Percentiles rank a stretch among this genome's conserved stretches.
Evolutionary conservation across 257 asterid species (phyloP).

Genomic region (Anisodus tanguticus): DNA sequence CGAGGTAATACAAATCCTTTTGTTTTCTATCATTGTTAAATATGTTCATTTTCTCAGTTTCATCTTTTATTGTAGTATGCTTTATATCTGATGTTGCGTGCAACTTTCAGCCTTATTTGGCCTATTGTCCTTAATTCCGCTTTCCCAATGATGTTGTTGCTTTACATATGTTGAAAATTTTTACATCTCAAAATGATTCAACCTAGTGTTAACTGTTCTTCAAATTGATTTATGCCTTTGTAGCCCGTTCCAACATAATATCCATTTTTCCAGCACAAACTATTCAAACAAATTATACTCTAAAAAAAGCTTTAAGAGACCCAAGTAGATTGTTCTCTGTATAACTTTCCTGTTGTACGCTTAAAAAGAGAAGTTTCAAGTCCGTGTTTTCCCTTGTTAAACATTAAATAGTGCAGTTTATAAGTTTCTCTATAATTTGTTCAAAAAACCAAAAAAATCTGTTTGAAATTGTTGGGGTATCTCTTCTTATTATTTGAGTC

Average conservation of each 20-base stretch:
- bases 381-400: not conserved
- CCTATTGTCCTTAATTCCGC: not conserved
- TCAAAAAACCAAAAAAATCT: not conserved
- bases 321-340: not conserved
- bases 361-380: not conserved
- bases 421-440: not conserved
- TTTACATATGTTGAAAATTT: not conserved
- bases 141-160: conserved; percentile 6
- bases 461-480: not conserved
- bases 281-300: not conserved
- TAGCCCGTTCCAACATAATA: not conserved
- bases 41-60: conserved; percentile 12
- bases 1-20: conserved; percentile 54
- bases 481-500: not conserved
- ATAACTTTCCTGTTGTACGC: not conserved
- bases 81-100: not conserved
- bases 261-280: not conserved
- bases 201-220: not conserved
- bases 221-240: not conserved
- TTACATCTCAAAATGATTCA: not conserved
- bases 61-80: not conserved
- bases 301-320: not conserved
- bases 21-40: not conserved
- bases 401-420: not conserved
- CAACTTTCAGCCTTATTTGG: not conserved